These are phyloP conservation scores for Camelina neglecta DNA, from an alignment of 345 rosid genomes.

Conservation along the genomic window DNA sequence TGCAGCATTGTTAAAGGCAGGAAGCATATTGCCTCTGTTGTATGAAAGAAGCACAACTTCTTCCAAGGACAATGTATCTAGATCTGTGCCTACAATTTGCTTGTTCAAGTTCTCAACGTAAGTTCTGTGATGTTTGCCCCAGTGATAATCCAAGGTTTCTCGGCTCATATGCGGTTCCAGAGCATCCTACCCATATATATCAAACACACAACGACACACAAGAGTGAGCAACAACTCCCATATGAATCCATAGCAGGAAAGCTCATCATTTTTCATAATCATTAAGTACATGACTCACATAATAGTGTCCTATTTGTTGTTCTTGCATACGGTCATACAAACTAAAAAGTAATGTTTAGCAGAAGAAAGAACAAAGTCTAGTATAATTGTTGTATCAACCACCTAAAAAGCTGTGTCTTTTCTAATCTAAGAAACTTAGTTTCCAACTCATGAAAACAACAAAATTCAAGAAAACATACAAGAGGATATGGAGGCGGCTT, in stretches of 20 bases:
- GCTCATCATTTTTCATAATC: background rate
- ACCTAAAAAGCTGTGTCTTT: background rate
- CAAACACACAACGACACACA: background rate
- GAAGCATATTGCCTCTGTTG: conserved; percentile 80
- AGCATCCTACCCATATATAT: conserved; percentile 55
- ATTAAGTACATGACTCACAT: background rate
- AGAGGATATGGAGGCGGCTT: conserved; percentile 89
- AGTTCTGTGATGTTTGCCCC: conserved; percentile 94
- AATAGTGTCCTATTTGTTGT: background rate
- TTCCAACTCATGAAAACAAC: background rate
- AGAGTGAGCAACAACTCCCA: conserved; percentile 22
- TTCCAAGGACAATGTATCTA: conserved; percentile 65
- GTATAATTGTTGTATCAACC: conserved; percentile 8
- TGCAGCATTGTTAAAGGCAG: conserved; percentile 92
- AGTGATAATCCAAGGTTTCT: conserved; percentile 78
- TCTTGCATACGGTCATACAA: background rate
- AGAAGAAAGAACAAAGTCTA: background rate
- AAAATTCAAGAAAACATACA: conserved; percentile 50
- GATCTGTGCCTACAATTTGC: conserved; percentile 75
- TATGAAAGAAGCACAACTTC: conserved; percentile 63
- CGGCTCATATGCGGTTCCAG: conserved; percentile 90
- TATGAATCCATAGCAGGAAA: conserved; percentile 1
- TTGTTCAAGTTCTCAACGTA: conserved; percentile 87
- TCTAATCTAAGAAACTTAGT: background rate
- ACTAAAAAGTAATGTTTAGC: background rate